Base-by-base conservation (phyloP, 768 basidiomycete species). In the Fibroporia radiculosa region DNA sequence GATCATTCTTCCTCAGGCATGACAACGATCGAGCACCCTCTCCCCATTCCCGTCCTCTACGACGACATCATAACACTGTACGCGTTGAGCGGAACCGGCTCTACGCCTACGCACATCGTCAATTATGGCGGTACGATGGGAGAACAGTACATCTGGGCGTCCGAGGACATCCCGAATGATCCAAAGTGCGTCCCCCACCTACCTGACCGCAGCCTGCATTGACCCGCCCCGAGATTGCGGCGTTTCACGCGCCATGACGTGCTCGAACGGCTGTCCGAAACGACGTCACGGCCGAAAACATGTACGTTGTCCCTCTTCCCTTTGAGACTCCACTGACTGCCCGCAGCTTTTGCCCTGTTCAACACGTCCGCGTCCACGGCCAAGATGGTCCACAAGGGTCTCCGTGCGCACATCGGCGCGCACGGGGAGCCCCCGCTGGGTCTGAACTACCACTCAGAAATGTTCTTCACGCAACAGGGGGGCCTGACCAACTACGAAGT, bases 371-470 rank as follows among this genome's bases (percentile, higher is more conserved):
- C 62, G 10, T 83, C 83, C 2, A 70, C 80, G 8, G 78, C 82
- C 0, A 76, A 78, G 55, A 81, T 87, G 81, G 77, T 84, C 16
- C 62, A 71, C 23, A 74, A 70, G 44, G 84, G 83, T 11, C 59
- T 84, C 13, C 65, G 69, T 20, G 69, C 78, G 2, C 77, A 82
- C 52, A 80, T 87, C 47, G 84, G 84, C 19, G 83, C 83, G 0
- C 84, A 87, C 54, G 84, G 84, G 14, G 65, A 85, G 58, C 73
- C 76, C 2, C 84, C 84, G 0, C 59, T 84, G 10, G 84, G 84
- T 0, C 56, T 80, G n/a, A 83, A 82, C 64, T 88, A 86, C 52
- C 84, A 87, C 48, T 74, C 77, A 16, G 84, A 87, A 54, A 82
- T 86, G 77, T 70, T 66, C 41, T 84, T 83, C 57, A 68, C 80